These are phyloP conservation scores for Datisca glomerata DNA, from an alignment of 306 rosid species.

Conservation along the genomic window DNA sequence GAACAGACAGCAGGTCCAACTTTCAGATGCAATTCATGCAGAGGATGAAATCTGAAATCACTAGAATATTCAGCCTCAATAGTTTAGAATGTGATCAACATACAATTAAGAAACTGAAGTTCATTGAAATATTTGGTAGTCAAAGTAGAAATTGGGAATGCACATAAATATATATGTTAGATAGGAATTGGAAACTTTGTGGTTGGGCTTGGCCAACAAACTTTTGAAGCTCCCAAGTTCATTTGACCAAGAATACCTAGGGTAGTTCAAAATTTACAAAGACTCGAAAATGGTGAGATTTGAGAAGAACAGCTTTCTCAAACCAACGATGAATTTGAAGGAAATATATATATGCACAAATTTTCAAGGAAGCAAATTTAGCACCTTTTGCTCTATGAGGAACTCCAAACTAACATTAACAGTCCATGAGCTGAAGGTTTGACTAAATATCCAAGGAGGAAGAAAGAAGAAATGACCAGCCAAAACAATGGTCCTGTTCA, in stretches of 20 bases:
- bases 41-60: no score
- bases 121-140: neutral
- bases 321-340: slow-evolving; percentile 8
- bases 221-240: slow-evolving; percentile 17
- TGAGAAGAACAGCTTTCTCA: slow-evolving; percentile 11
- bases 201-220: slow-evolving; percentile 54
- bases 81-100: neutral
- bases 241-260: slow-evolving; percentile 11
- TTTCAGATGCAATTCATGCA: no score
- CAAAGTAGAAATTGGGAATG: slow-evolving; percentile 3
- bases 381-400: no score
- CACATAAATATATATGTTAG: slow-evolving; percentile 5
- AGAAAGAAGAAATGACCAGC: no score
- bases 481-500: neutral
- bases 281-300: no score
- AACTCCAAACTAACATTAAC: no score
- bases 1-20: no score
- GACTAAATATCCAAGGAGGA: no score
- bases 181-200: slow-evolving; percentile 24
- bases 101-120: slow-evolving; percentile 6
- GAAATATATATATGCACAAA: slow-evolving; percentile 6
- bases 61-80: neutral
- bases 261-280: neutral
- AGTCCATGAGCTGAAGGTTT: no score
- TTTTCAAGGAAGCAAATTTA: slow-evolving; percentile 1